These are phyloP conservation scores for Debaryomycetaceae sp. DNA, from an alignment of 1,139 yeast genomes.

Conservation along the genomic window DNA sequence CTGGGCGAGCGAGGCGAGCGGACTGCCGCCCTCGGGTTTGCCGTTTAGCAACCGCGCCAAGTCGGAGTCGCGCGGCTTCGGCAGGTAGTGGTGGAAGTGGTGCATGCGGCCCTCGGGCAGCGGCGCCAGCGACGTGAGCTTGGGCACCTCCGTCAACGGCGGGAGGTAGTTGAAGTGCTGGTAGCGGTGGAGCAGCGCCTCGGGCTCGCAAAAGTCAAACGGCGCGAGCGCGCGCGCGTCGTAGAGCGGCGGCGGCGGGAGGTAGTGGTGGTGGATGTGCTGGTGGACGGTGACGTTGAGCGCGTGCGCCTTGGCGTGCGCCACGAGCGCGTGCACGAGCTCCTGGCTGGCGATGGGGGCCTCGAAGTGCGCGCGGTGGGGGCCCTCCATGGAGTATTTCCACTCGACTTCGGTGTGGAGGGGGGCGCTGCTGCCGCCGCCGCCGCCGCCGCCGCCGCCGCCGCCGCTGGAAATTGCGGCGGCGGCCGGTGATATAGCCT, in stretches of 20 bases:
- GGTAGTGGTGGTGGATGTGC: slow-evolving; percentile 72
- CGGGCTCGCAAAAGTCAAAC: slow-evolving; percentile 44
- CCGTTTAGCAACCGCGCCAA: slow-evolving; percentile 36
- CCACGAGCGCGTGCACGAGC: slow-evolving; percentile 52
- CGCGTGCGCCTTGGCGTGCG: slow-evolving; percentile 57
- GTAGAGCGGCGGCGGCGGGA: slow-evolving; percentile 22
- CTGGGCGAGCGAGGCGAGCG: slow-evolving; percentile 39
- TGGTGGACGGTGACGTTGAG: slow-evolving; percentile 75
- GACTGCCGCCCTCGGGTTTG: slow-evolving; percentile 11
- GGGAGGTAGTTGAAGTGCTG: slow-evolving; percentile 74
- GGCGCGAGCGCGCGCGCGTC: slow-evolving; percentile 5
- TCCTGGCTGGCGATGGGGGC: slow-evolving; percentile 25
- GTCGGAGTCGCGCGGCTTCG: slow-evolving; percentile 27
- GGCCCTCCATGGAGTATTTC: slow-evolving; percentile 20
- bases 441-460: too few relatives aligned
- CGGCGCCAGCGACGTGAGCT: slow-evolving; percentile 53
- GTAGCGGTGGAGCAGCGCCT: slow-evolving; percentile 52
- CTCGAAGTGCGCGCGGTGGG: too few relatives aligned
- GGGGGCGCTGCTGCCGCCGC: slow-evolving; percentile 5
- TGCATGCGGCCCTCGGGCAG: slow-evolving; percentile 25
- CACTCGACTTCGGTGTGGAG: slow-evolving; percentile 21
- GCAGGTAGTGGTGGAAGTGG: slow-evolving; percentile 12
- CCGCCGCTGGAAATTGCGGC: too few relatives aligned
- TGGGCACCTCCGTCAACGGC: slow-evolving; percentile 68
- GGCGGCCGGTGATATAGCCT: too few relatives aligned